Percentiles rank a stretch among this genome's conserved stretches.
Evolutionary conservation across 2,329 filamentous ascomycete species (phyloP).

Genomic region (Pseudocercospora pini-densiflorae): DNA sequence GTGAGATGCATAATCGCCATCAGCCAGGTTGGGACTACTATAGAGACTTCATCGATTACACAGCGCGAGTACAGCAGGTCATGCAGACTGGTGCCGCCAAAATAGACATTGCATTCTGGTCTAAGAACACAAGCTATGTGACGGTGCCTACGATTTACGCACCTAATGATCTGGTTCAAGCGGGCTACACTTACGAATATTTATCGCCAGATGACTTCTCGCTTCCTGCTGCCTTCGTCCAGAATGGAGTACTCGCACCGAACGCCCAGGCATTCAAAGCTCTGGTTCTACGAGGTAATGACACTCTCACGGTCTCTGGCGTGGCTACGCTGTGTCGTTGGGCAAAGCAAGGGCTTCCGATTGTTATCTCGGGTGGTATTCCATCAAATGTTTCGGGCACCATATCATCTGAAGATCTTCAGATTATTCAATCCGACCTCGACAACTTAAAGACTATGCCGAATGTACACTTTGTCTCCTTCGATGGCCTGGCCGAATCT

Average conservation of each 20-base stretch:
- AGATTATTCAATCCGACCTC: constrained; percentile 28
- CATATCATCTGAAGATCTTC: neutral
- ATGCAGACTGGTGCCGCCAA: constrained; percentile 46
- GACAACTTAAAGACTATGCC: constrained; percentile 29
- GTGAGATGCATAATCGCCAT: constrained; percentile 45
- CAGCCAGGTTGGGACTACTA: constrained; percentile 51
- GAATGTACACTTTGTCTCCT: constrained; percentile 44
- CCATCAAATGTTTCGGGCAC: constrained; percentile 33
- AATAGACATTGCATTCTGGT: constrained; percentile 50
- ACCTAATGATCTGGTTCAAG: constrained; percentile 31
- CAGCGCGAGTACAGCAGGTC: constrained; percentile 45
- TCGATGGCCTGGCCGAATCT: constrained; percentile 38
- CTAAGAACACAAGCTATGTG: constrained; percentile 23
- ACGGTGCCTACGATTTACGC: constrained; percentile 20
- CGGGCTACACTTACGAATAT: constrained; percentile 48
- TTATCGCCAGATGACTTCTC: constrained; percentile 51
- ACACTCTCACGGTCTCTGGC: constrained; percentile 43
- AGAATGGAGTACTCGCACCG: constrained; percentile 44
- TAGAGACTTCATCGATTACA: constrained; percentile 43
- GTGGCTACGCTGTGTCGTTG: constrained; percentile 42
- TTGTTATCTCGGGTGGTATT: constrained; percentile 46
- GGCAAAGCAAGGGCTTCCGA: constrained; percentile 46
- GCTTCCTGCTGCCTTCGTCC: constrained; percentile 45
- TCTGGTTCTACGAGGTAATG: constrained; percentile 44
- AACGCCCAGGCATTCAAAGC: constrained; percentile 48